Base-by-base conservation (phyloP, 345 rosid genomes). In the Gossypium stocksii region DNA sequence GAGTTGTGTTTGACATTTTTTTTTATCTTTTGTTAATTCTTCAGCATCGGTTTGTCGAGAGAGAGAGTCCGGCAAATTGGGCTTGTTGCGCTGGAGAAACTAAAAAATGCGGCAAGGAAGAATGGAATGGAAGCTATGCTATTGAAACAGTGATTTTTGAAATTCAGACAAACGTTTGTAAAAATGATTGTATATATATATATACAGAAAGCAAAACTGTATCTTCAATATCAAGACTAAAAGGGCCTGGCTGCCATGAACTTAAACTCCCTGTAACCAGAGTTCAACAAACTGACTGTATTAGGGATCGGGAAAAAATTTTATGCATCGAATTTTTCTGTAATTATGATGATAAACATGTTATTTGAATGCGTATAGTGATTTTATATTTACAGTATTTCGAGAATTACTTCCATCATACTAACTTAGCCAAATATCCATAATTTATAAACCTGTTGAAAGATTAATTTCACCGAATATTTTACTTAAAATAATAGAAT, bases 1-100 rank as follows among this genome's bases (percentile, higher is more conserved):
- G n/a, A 73, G 17, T 20, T 61, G 6, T 5, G 17, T 58, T 48
- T 13, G n/a, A 62, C 19, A 63, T 69, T 69, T 52, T 34, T 0
- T 51, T 29, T 20, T 7, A 22, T 69, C 16, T 12, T 48, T 17
- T 54, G 65, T 66, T 19, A 48, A 57, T 41, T 76, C 68, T 78
- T 69, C 94, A 92, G 98, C 75, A 89, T 92, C 77, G 99, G 99
- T 60, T 84, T 95, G 81, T 95, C 99, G 8, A 80, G 99, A 81
- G 99, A 91, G 84, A 87, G 98, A 75, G 99, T 92, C 6, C 77
- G 99, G 82, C 96, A 95, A 77, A 88, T 92, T 2, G 99, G 98
- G 60, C 98, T 95, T n/a, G 97, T 92, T 7, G 93, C 99, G 0
- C 75, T 92, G 15, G 98, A 95, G 96, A 95, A 91, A 81, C 90